Base-by-base conservation (phyloP, 805 yeast genomes). In the Nakazawaea populi region DNA sequence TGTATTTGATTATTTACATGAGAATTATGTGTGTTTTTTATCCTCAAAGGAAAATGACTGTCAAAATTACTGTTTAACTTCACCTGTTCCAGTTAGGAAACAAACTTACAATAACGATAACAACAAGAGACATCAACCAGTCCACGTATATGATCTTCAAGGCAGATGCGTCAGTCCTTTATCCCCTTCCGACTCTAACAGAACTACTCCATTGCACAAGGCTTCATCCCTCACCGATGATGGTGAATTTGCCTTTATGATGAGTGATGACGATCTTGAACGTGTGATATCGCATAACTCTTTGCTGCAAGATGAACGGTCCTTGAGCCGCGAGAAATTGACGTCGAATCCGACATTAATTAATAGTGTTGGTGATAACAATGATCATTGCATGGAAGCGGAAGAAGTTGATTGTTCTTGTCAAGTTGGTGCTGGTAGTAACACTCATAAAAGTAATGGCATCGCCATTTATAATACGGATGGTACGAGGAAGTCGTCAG, bases 11-110 rank as follows among this genome's bases (percentile, higher is more conserved):
- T 64, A 58, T 46, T 52, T 68, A 27, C 65, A 61, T 51, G 58
- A 57, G 10, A 58, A 63, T 1, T 68, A 62, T 54, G 60, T 60
- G 38, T 70, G 67, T 34, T 68, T 68, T 47, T 58, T 43, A 27
- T 31, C 47, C 4, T 42, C 44, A 6, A 41, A 18, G 8, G 34
- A 44, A 43, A 10, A 27, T 6, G 44, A 43, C 24, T 12, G 37
- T 27, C 18, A 6, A 37, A 41, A 47, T 27, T 47, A 47, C 27
- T 41, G 41, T 6, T 14, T 40, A 9, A 38, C 28, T 4, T 36
- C 49, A 10, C 47, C 47, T 24, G 41, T 44, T 8, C 47, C 47
- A 35, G 34, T 44, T 5, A 44, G 47, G 3, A 30, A 18, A 24
- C 40, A 44, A 44, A n/a, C 37, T 7, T 9, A 31, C 30, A 9